Evolutionary conservation across 805 yeast genomes (phyloP).

Genomic region (Saturnispora zaruensis): DNA sequence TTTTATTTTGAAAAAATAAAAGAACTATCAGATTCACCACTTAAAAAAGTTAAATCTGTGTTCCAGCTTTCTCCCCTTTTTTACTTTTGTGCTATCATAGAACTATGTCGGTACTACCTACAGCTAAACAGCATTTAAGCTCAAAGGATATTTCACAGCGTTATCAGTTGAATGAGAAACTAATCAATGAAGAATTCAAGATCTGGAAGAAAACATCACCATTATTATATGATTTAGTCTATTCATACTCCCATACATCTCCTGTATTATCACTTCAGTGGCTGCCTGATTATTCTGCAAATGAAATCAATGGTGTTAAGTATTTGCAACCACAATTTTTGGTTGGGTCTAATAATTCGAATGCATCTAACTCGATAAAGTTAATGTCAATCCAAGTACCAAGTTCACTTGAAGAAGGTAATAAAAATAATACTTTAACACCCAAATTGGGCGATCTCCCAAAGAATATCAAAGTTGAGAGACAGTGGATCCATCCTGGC

Average conservation of each 20-base stretch:
- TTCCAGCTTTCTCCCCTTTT: not conserved
- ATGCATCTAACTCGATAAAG: slow-evolving; percentile 37
- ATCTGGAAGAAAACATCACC: slow-evolving; percentile 85
- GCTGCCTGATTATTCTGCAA: slow-evolving; percentile 38
- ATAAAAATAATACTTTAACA: slow-evolving; percentile 9
- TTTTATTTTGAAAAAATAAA: not conserved
- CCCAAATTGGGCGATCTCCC: slow-evolving; percentile 19
- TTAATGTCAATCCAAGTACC: slow-evolving; percentile 41
- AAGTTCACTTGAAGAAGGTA: slow-evolving; percentile 36
- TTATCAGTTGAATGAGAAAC: slow-evolving; percentile 50
- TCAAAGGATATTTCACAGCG: slow-evolving; percentile 21
- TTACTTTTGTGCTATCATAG: not conserved
- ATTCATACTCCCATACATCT: slow-evolving; percentile 58
- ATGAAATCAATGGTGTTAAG: slow-evolving; percentile 8
- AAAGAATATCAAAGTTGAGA: slow-evolving; percentile 35
- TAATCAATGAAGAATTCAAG: slow-evolving; percentile 67
- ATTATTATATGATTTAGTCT: slow-evolving; percentile 61
- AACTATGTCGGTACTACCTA: not conserved
- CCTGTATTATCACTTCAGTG: slow-evolving; percentile 68
- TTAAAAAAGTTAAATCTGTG: not conserved
- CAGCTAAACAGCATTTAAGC: not conserved
- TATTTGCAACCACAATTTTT: slow-evolving; percentile 28
- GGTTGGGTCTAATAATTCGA: slow-evolving; percentile 38
- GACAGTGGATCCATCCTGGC: slow-evolving; percentile 53
- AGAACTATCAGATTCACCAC: not conserved